These are phyloP conservation scores for Lentinula boryana DNA, from an alignment of 768 basidiomycete genomes.

Conservation along the genomic window DNA sequence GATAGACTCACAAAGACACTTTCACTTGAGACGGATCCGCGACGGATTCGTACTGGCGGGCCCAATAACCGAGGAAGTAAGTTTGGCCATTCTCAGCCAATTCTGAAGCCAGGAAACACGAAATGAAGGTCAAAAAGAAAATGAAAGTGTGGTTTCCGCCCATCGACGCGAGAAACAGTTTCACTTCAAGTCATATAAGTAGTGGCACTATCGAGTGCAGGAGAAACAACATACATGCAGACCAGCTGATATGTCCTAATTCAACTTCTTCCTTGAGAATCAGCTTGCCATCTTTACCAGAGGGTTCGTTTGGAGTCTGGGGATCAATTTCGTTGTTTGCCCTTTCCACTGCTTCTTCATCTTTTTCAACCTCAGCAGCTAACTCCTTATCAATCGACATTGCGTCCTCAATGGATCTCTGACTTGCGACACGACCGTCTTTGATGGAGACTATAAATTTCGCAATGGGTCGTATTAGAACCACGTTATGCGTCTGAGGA, in stretches of 20 bases:
- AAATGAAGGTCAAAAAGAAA: slow-evolving; percentile 21
- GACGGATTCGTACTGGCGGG: slow-evolving; percentile 23
- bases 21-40: slow-evolving; percentile 19
- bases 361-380: slow-evolving; percentile 8
- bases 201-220: background rate
- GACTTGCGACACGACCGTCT: slow-evolving; percentile 34
- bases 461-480: slow-evolving; percentile 30
- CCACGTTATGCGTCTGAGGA: slow-evolving; percentile 36
- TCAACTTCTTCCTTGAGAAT: slow-evolving; percentile 31
- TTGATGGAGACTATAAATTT: slow-evolving; percentile 36
- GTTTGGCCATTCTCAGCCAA: slow-evolving; percentile 12
- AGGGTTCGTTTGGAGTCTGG: slow-evolving; percentile 9
- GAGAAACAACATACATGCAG: slow-evolving; percentile 20
- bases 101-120: background rate
- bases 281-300: slow-evolving; percentile 30
- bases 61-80: slow-evolving; percentile 31
- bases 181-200: slow-evolving; percentile 15
- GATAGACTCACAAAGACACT: slow-evolving; percentile 21
- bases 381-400: slow-evolving; percentile 24
- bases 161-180: slow-evolving; percentile 21
- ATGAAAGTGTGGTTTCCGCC: slow-evolving; percentile 15
- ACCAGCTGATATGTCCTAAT: slow-evolving; percentile 28
- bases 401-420: slow-evolving; percentile 31
- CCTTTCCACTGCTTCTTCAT: slow-evolving; percentile 7
- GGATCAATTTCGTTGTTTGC: slow-evolving; percentile 5